Evolutionary conservation across 78 protist genomes (phyloP).

Genomic region (Emiliania huxleyi): DNA sequence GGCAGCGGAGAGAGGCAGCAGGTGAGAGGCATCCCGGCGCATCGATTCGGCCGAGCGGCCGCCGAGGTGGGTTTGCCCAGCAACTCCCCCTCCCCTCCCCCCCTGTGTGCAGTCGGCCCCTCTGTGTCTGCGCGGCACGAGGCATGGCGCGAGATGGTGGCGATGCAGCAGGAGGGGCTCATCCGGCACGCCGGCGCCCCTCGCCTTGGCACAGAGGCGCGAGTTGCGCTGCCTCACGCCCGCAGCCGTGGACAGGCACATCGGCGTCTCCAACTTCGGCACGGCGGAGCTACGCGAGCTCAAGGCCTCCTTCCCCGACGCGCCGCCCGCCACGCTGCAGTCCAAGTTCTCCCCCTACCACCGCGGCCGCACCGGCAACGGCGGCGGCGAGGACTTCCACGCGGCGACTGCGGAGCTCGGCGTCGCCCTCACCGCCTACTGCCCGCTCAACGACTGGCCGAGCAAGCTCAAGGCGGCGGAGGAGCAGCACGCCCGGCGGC

Average conservation of each 20-base stretch:
- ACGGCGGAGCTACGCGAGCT: neutral
- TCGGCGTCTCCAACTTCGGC: conserved; percentile 60
- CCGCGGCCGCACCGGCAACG: neutral
- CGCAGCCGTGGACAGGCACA: too few relatives aligned
- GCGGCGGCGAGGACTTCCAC: neutral
- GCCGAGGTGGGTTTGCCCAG: too few relatives aligned
- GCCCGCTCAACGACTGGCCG: neutral
- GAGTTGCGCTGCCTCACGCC: neutral
- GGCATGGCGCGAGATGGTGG: conserved; percentile 43
- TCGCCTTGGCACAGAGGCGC: neutral
- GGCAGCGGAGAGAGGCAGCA: too few relatives aligned
- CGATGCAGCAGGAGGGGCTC: conserved; percentile 19
- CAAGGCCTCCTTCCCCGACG: neutral
- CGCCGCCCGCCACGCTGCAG: neutral
- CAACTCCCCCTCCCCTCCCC: too few relatives aligned
- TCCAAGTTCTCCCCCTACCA: neutral
- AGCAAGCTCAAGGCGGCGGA: too few relatives aligned
- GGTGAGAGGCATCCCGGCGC: too few relatives aligned
- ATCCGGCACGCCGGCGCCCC: conserved; percentile 41
- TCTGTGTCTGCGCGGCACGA: neutral
- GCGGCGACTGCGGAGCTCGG: neutral
- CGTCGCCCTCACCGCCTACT: neutral
- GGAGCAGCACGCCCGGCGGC: too few relatives aligned
- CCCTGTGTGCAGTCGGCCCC: conserved; percentile 16
- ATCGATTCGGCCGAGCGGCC: too few relatives aligned